A percentile compares a stretch with the other conserved stretches of the same genome.
phyloP scores from a whole-genome alignment of 139 green algal species.

The Mesostigma viride region DNA sequence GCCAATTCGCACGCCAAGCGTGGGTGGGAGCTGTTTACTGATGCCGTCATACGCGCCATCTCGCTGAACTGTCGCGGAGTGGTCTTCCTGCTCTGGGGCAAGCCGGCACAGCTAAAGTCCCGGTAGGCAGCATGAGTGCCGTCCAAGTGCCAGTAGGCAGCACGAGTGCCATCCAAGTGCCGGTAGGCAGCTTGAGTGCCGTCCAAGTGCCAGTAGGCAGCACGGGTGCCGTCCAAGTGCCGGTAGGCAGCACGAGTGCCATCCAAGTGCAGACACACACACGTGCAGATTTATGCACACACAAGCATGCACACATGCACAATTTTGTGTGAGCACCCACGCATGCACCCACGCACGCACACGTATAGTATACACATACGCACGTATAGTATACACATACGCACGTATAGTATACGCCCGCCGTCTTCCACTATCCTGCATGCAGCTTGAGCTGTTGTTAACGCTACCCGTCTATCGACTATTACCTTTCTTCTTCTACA shows the following conservation, averaged over 20 bases:
- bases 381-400: too few species aligned
- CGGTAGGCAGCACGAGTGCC: background rate
- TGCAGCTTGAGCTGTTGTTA: too few species aligned
- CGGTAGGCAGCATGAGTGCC: conserved; percentile 8
- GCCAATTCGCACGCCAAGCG: conserved; percentile 75
- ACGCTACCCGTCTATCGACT: too few species aligned
- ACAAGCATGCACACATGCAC: background rate
- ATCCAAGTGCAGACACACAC: background rate
- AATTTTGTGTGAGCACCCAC: too few species aligned
- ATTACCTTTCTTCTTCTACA: too few species aligned
- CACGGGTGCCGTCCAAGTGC: background rate
- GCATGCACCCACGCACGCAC: too few species aligned
- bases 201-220: background rate
- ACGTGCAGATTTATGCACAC: background rate
- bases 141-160: background rate
- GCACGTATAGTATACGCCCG: too few species aligned
- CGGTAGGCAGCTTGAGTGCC: too few species aligned
- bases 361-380: too few species aligned
- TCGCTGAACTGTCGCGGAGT: conserved; percentile 34
- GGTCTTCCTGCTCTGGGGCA: conserved; percentile 46
- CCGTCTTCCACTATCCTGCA: too few species aligned
- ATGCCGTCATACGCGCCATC: conserved; percentile 62
- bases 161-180: background rate
- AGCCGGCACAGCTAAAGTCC: conserved; percentile 37
- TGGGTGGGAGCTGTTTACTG: conserved; percentile 87